phyloP scores from a whole-genome alignment of 2,329 filamentous ascomycete genomes.

The Coniochaeta ligniaria region DNA sequence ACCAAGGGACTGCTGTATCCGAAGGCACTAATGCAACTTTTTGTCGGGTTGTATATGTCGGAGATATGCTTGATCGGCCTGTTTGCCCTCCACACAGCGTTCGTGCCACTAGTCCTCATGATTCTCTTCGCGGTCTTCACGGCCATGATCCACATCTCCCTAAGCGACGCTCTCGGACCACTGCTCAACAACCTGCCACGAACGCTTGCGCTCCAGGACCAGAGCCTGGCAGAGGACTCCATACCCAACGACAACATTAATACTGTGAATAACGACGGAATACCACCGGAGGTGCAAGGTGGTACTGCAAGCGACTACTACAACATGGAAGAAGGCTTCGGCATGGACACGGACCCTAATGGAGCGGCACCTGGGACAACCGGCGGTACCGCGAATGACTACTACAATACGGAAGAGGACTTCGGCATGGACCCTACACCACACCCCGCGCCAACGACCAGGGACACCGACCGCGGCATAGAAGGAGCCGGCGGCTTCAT shows the following conservation, averaged over 20 bases:
- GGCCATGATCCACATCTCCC: slow-evolving; percentile 66
- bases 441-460: not conserved
- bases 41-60: slow-evolving; percentile 73
- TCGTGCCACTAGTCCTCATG: slow-evolving; percentile 70
- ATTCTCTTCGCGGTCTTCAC: slow-evolving; percentile 69
- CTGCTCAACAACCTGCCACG: slow-evolving; percentile 67
- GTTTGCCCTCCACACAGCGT: slow-evolving; percentile 60
- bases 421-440: slow-evolving; percentile 19
- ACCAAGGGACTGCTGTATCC: slow-evolving; percentile 86
- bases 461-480: slow-evolving; percentile 17
- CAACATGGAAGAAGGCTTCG: slow-evolving; percentile 18
- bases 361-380: not conserved
- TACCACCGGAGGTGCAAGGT: not conserved
- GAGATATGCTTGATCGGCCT: slow-evolving; percentile 76
- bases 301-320: slow-evolving; percentile 6
- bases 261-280: not conserved
- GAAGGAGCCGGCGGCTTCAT: slow-evolving; percentile 19
- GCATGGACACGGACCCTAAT: slow-evolving; percentile 17
- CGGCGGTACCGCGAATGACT: not conserved
- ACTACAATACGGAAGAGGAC: slow-evolving; percentile 18
- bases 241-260: slow-evolving; percentile 4
- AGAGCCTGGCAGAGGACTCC: slow-evolving; percentile 13
- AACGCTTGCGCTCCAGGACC: slow-evolving; percentile 41
- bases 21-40: slow-evolving; percentile 78
- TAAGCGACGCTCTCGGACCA: slow-evolving; percentile 63